Conservation (phyloP, 352 stramenopile species). For the Phytophthora meadii region DNA sequence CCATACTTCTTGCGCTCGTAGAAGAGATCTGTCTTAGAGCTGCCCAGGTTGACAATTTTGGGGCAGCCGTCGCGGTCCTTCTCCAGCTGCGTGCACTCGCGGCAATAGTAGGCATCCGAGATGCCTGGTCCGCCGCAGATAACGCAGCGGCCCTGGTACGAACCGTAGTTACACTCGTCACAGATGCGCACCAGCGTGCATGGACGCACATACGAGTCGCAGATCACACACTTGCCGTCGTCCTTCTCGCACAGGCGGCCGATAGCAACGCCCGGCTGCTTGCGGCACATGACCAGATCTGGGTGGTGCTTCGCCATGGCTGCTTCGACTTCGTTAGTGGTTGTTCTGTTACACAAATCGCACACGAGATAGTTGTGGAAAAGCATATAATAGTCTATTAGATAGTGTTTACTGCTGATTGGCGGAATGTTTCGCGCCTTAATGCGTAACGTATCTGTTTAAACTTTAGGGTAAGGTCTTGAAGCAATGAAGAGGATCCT, state of each 20-base stretch:
- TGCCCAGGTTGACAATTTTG: constrained; percentile 99
- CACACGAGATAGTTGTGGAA: background rate
- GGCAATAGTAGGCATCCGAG: constrained; percentile 99
- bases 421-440: constrained; percentile 14
- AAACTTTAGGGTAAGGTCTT: constrained; percentile 6
- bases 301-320: constrained; percentile 99
- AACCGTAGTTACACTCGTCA: constrained; percentile 99
- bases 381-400: background rate
- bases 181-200: constrained; percentile 98
- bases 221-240: constrained; percentile 99
- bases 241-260: constrained; percentile 99
- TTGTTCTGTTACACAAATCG: background rate
- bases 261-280: constrained; percentile 98
- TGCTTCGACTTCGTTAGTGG: constrained; percentile 1
- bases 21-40: constrained; percentile 97
- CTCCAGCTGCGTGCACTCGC: constrained; percentile 97
- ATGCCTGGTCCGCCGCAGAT: constrained; percentile 98
- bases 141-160: constrained; percentile 95
- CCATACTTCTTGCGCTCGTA: constrained; percentile 99
- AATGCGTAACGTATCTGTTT: too few species aligned
- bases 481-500: background rate
- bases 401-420: constrained; percentile 1
- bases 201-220: constrained; percentile 99
- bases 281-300: constrained; percentile 99
- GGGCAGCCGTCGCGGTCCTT: constrained; percentile 98